phyloP scores from a whole-genome alignment of 1,139 yeast species.

The Pichiaceae sp. region DNA sequence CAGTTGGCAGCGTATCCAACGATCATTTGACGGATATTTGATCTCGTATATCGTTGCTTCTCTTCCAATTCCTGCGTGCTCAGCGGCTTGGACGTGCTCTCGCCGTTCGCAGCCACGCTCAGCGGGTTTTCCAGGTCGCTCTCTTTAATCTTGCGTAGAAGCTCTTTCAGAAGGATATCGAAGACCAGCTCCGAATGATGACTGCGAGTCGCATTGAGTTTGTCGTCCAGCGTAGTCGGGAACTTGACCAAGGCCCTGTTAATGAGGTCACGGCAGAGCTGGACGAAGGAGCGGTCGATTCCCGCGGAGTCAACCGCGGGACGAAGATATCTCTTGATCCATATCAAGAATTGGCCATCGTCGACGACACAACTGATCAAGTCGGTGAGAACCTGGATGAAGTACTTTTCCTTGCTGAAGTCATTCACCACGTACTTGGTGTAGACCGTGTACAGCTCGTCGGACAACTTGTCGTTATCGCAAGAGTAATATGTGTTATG shows the following conservation, averaged over 20 bases:
- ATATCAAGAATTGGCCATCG: constrained; percentile 33
- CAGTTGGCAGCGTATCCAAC: constrained; percentile 21
- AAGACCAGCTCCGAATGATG: constrained; percentile 25
- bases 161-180: constrained; percentile 26
- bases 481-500: constrained; percentile 33
- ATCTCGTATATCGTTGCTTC: constrained; percentile 18
- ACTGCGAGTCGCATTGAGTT: constrained; percentile 21
- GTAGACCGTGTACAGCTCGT: constrained; percentile 40
- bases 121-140: constrained; percentile 13
- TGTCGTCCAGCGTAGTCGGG: constrained; percentile 24
- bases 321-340: constrained; percentile 45
- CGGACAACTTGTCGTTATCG: constrained; percentile 35
- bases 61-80: constrained; percentile 32
- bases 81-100: not conserved
- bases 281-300: constrained; percentile 28
- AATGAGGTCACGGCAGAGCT: constrained; percentile 35
- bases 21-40: constrained; percentile 6
- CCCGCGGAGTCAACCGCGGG: constrained; percentile 62
- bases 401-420: constrained; percentile 32
- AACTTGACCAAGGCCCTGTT: constrained; percentile 25
- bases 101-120: not conserved
- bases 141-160: constrained; percentile 19
- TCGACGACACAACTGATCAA: constrained; percentile 32
- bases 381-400: constrained; percentile 36
- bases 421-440: constrained; percentile 28